These are phyloP conservation scores for Trichoderma parareesei DNA, from an alignment of 495 filamentous ascomycete genomes.

Conservation along the genomic window DNA sequence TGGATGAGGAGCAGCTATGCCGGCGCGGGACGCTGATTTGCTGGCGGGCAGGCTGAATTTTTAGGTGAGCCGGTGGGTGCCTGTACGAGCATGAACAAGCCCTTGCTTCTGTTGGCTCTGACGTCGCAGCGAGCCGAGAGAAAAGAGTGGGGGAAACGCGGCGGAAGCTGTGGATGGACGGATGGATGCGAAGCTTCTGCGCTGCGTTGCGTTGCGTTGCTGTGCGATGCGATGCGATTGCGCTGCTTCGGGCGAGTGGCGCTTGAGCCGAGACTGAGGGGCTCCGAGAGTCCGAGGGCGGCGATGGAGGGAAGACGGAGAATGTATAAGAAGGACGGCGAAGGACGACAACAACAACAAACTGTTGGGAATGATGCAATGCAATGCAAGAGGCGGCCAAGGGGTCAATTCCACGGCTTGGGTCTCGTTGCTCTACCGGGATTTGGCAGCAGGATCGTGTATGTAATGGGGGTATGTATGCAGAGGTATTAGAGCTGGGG, in stretches of 20 bases:
- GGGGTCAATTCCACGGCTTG: no score
- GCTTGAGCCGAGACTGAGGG: neutral
- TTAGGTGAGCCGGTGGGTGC: slow-evolving; percentile 14
- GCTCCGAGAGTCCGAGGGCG: neutral
- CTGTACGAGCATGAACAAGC: neutral
- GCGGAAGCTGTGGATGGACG: neutral
- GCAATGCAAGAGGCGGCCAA: no score
- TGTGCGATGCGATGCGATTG: neutral
- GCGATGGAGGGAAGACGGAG: neutral
- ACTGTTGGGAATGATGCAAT: no score
- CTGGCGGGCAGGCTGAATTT: slow-evolving; percentile 19
- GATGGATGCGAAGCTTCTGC: neutral
- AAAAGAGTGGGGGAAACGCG: neutral
- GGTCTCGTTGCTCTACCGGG: no score
- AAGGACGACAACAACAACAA: neutral
- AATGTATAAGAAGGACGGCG: neutral
- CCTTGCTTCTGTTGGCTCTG: neutral
- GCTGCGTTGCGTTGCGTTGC: neutral
- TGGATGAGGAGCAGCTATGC: slow-evolving; percentile 24
- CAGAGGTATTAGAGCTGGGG: no score
- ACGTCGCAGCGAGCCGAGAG: slow-evolving; percentile 6
- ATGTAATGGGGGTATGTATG: no score
- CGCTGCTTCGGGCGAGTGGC: neutral
- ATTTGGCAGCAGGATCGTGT: no score
- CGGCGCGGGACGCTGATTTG: slow-evolving; percentile 37